A percentile compares a stretch with the other conserved stretches of the same genome.
These are phyloP conservation scores for Balansia obtecta DNA, from an alignment of 2,329 filamentous ascomycete genomes.

Conservation along the genomic window DNA sequence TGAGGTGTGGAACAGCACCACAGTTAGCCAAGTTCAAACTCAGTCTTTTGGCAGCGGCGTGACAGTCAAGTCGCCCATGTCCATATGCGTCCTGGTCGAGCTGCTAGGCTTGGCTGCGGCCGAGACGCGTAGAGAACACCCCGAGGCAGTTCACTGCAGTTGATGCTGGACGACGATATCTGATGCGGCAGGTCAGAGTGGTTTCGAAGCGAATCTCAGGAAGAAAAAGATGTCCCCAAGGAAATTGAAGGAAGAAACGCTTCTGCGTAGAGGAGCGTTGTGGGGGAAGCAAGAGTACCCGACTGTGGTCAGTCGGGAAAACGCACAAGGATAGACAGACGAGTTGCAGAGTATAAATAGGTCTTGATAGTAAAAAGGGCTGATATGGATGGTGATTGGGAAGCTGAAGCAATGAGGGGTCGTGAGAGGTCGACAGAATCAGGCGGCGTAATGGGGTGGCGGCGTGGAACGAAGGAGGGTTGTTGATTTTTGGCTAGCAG, in stretches of 20 bases:
- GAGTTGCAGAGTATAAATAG: too few species aligned
- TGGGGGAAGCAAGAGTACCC: not conserved
- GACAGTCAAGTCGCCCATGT: conserved; percentile 18
- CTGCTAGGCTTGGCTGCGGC: conserved; percentile 12
- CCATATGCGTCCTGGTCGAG: conserved; percentile 9
- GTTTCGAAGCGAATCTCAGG: not conserved
- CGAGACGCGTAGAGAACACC: conserved; percentile 12
- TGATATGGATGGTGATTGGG: not conserved
- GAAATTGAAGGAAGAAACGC: not conserved
- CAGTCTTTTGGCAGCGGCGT: conserved; percentile 21
- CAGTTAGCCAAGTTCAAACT: conserved; percentile 11
- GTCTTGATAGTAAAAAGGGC: too few species aligned
- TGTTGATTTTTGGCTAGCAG: too few species aligned
- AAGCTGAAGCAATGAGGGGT: not conserved
- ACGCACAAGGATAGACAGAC: too few species aligned
- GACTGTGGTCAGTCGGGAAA: not conserved
- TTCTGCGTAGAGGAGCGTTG: not conserved
- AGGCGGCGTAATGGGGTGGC: not conserved
- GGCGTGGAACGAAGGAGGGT: too few species aligned
- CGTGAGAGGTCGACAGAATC: not conserved
- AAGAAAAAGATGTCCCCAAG: not conserved
- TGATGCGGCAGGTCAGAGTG: not conserved
- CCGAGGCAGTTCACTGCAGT: not conserved
- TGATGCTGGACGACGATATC: too few species aligned
- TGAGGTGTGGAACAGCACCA: too few species aligned